These are phyloP conservation scores for Suillus subaureus DNA, from an alignment of 768 basidiomycete species.

Conservation along the genomic window DNA sequence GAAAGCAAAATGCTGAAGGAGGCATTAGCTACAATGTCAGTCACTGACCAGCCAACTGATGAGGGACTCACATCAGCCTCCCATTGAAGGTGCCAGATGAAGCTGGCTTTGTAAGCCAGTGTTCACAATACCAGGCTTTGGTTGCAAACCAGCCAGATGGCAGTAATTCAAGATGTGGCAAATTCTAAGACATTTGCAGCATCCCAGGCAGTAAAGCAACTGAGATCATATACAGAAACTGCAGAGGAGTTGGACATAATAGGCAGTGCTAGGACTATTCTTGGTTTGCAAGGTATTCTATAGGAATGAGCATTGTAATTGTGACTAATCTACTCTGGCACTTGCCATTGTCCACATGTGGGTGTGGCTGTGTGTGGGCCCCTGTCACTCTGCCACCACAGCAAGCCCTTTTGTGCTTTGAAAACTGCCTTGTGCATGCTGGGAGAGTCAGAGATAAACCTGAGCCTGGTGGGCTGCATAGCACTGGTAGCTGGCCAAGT, in stretches of 20 bases:
- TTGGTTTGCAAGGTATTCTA: not conserved
- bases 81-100: not conserved
- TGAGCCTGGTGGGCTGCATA: not conserved
- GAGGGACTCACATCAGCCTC: not conserved
- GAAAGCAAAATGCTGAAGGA: not conserved
- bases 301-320: not conserved
- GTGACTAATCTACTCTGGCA: not conserved
- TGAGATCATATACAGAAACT: not conserved
- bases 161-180: not conserved
- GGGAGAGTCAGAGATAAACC: not conserved
- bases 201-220: not conserved
- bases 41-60: not conserved
- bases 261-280: not conserved
- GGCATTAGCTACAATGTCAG: not conserved
- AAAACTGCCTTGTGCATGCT: not conserved
- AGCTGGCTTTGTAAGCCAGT: not conserved
- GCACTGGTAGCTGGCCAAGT: too few relatives aligned
- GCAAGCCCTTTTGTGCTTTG: not conserved
- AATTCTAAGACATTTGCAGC: not conserved
- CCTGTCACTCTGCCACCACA: not conserved
- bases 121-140: not conserved
- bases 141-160: not conserved
- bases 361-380: not conserved
- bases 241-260: not conserved
- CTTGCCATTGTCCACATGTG: rapidly evolving